phyloP scores from a whole-genome alignment of 2,329 filamentous ascomycete species.

The Polychaeton citri region DNA sequence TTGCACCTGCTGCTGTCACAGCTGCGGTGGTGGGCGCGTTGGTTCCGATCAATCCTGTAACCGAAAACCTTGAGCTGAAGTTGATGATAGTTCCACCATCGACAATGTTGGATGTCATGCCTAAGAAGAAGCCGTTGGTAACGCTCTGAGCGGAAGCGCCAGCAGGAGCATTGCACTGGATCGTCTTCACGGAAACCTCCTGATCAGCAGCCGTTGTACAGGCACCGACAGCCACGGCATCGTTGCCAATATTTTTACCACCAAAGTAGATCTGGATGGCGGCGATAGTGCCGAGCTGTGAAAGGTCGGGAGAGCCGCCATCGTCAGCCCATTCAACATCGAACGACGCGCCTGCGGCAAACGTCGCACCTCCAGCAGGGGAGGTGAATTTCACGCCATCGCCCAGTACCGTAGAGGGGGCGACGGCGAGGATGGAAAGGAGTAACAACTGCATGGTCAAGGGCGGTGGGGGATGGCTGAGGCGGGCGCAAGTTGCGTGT shows the following conservation, averaged over 20 bases:
- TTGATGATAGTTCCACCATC: constrained; percentile 44
- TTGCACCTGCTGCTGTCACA: constrained; percentile 19
- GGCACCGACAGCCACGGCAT: neutral
- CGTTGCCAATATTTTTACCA: neutral
- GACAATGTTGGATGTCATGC: constrained; percentile 42
- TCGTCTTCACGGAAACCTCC: neutral
- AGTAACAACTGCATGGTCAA: neutral
- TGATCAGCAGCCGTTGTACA: neutral
- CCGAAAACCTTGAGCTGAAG: constrained; percentile 51
- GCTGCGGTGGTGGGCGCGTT: constrained; percentile 34
- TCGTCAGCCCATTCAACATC: constrained; percentile 1
- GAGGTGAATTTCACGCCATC: constrained; percentile 1
- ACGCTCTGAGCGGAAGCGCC: neutral
- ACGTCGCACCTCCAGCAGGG: neutral
- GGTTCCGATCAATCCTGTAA: constrained; percentile 49
- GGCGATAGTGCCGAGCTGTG: neutral
- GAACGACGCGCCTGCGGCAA: neutral
- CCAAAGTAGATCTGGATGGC: neutral
- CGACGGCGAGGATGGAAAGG: constrained; percentile 3
- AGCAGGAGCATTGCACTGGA: neutral
- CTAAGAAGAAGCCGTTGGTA: constrained; percentile 30
- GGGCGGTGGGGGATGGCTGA: neutral
- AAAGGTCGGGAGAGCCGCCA: neutral
- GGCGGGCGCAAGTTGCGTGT: neutral
- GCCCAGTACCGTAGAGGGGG: constrained; percentile 1